A percentile compares a stretch with the other conserved stretches of the same genome.
phyloP scores from a whole-genome alignment of 371 early-diverging fungal genomes.

The Coemansia sp. region DNA sequence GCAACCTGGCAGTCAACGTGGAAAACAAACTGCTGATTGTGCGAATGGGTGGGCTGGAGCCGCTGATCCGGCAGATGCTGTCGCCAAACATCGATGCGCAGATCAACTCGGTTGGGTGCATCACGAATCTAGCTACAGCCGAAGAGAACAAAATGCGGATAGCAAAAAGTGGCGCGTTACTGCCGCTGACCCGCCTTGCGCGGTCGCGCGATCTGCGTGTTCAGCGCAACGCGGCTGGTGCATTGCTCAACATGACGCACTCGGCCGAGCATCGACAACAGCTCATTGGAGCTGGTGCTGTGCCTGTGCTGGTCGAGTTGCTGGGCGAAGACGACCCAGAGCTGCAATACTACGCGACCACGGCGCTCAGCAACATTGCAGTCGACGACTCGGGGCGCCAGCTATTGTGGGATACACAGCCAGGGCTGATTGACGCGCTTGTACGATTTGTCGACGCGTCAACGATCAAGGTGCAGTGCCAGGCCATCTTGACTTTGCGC shows the following conservation, averaged over 20 bases:
- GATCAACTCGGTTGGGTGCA: constrained; percentile 95
- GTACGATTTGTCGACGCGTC: constrained; percentile 78
- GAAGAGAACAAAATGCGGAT: constrained; percentile 89
- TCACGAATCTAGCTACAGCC: constrained; percentile 88
- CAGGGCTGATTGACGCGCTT: constrained; percentile 71
- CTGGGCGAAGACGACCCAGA: constrained; percentile 81
- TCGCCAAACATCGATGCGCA: constrained; percentile 86
- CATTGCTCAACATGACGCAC: constrained; percentile 93
- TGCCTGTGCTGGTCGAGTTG: constrained; percentile 79
- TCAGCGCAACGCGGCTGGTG: constrained; percentile 90
- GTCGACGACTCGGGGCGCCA: constrained; percentile 81
- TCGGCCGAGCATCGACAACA: constrained; percentile 81
- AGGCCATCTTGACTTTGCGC: constrained; percentile 84
- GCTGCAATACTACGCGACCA: constrained; percentile 87
- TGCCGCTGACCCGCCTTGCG: constrained; percentile 74
- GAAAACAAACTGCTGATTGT: constrained; percentile 85
- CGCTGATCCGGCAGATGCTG: constrained; percentile 83
- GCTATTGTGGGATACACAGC: constrained; percentile 74
- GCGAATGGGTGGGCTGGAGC: constrained; percentile 81
- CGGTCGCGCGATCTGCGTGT: constrained; percentile 84
- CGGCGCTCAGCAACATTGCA: constrained; percentile 88
- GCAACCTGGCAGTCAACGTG: constrained; percentile 85
- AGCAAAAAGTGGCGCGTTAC: constrained; percentile 80
- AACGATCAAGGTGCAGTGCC: constrained; percentile 82
- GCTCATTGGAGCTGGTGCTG: constrained; percentile 81